Conservation (phyloP, 331 rosid genomes). For the Saraca asoca region DNA sequence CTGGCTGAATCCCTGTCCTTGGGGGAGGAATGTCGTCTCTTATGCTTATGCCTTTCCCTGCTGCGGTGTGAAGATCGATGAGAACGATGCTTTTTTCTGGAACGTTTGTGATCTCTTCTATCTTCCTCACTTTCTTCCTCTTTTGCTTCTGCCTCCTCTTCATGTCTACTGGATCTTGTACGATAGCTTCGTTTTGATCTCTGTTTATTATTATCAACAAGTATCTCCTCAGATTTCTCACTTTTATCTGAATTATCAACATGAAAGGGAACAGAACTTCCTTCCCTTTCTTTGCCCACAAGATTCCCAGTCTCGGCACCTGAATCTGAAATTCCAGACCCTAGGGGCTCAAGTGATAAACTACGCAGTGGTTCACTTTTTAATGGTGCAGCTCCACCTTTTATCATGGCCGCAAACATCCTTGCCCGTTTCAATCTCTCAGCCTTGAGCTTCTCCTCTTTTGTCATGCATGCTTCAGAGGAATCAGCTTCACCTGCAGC, state of each 20-base stretch:
- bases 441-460: slow-evolving; percentile 73
- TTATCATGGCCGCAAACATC: slow-evolving; percentile 82
- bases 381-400: slow-evolving; percentile 53
- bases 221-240: slow-evolving; percentile 45
- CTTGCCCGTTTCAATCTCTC: slow-evolving; percentile 90
- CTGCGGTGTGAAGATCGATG: slow-evolving; percentile 53
- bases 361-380: slow-evolving; percentile 49
- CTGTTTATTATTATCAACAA: slow-evolving; percentile 46
- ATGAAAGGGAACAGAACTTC: slow-evolving; percentile 60
- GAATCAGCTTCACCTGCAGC: slow-evolving; percentile 78
- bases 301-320: slow-evolving; percentile 48
- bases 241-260: slow-evolving; percentile 49
- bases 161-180: slow-evolving; percentile 54
- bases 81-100: slow-evolving; percentile 61
- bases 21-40: slow-evolving; percentile 57
- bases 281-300: slow-evolving; percentile 67
- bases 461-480: slow-evolving; percentile 73
- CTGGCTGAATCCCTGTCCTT: slow-evolving; percentile 43
- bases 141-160: slow-evolving; percentile 38
- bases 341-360: slow-evolving; percentile 61
- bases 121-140: slow-evolving; percentile 38
- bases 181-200: slow-evolving; percentile 64
- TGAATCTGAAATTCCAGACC: slow-evolving; percentile 59
- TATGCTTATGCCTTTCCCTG: slow-evolving; percentile 58
- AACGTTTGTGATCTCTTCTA: slow-evolving; percentile 46